Evolutionary conservation across 2,329 filamentous ascomycete genomes (phyloP), one percentile per base, ranked within the genome.

Genomic region (Penicillium sp.): DNA sequence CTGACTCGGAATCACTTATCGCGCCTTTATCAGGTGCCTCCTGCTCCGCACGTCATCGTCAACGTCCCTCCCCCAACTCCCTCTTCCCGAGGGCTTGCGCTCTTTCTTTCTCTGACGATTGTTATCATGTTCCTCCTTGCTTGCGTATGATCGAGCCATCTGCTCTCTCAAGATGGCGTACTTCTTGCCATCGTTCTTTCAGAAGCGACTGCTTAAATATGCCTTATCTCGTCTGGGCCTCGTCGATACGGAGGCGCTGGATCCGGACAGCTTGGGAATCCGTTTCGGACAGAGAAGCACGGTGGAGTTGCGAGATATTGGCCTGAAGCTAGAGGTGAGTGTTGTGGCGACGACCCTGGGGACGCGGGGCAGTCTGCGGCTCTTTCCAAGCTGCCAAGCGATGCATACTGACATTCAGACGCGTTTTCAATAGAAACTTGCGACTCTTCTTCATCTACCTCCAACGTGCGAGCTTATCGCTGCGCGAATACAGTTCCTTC

Each of bases 171-270:
- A 62, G 71, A 91, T 92, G 88, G 84, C 86, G 48, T 85, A 81
- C 68, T 85, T 89, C 69, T 82, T 94, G 65, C 86, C 90, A 57
- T 89, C 84, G 62, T 90, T 79, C 62, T 77, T 95, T 79, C 89
- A 92, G 75, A 95, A 94, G 81, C 86, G 88, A 71, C 81, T 97
- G 64, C 81, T 97, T 59, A 87, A 90, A 61, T 96, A 94, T 76
- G 90, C 87, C 44, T 78, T 99, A 38, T 87, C 88, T 22, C 85
- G 87, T 51, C 80, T 96, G 53, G 91, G 95, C 62, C 80, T 96
- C 49, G 83, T 99, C 53, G 94, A 97, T 66, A 88, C 90, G 51
- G 88, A 95, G 67, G 86, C 88, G 11, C 77, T 96, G 60, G 89
- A 96, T 65, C 81, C 94, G 55, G 90, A 94, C 58, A 90, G 90